Conservation (phyloP, 2,329 filamentous ascomycete species). For the Pyricularia pennisetigena region DNA sequence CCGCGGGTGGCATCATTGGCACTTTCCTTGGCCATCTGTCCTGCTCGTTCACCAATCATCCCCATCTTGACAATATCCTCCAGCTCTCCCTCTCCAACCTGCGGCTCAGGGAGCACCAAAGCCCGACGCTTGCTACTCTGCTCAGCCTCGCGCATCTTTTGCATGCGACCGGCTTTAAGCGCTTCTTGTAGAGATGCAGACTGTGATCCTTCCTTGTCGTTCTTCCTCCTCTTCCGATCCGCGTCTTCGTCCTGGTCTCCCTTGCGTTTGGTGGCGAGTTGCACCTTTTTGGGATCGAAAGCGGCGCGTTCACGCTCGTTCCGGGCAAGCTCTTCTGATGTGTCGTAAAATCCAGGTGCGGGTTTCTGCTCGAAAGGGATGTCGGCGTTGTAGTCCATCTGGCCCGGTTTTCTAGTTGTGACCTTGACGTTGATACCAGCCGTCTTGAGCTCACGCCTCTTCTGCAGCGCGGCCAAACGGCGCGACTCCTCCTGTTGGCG, state of each 20-base stretch:
- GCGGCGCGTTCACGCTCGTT: constrained; percentile 79
- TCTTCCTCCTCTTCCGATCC: constrained; percentile 76
- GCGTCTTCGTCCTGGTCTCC: constrained; percentile 79
- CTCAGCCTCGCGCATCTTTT: constrained; percentile 90
- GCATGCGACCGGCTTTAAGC: constrained; percentile 85
- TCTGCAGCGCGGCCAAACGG: constrained; percentile 81
- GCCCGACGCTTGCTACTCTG: constrained; percentile 87
- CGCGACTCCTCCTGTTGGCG: constrained; percentile 91
- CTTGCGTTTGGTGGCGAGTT: constrained; percentile 78
- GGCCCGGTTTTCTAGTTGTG: constrained; percentile 78
- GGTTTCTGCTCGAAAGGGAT: constrained; percentile 95
- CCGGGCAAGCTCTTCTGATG: constrained; percentile 63
- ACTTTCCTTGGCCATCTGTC: constrained; percentile 60
- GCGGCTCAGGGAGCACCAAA: constrained; percentile 76
- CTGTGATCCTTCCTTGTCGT: constrained; percentile 67
- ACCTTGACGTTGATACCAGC: constrained; percentile 98
- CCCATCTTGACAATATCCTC: constrained; percentile 99
- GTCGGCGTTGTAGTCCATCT: constrained; percentile 99
- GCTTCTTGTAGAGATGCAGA: constrained; percentile 77
- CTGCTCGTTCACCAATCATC: constrained; percentile 81
- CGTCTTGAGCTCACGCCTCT: constrained; percentile 91
- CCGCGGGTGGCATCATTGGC: constrained; percentile 81
- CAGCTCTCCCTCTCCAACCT: constrained; percentile 85
- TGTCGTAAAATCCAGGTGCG: constrained; percentile 86
- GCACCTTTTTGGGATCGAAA: constrained; percentile 89